A percentile compares a stretch with the other conserved stretches of the same genome.
These are phyloP conservation scores for Hymenochaete sp. DNA, from an alignment of 1,284 basidiomycete species.

Conservation along the genomic window DNA sequence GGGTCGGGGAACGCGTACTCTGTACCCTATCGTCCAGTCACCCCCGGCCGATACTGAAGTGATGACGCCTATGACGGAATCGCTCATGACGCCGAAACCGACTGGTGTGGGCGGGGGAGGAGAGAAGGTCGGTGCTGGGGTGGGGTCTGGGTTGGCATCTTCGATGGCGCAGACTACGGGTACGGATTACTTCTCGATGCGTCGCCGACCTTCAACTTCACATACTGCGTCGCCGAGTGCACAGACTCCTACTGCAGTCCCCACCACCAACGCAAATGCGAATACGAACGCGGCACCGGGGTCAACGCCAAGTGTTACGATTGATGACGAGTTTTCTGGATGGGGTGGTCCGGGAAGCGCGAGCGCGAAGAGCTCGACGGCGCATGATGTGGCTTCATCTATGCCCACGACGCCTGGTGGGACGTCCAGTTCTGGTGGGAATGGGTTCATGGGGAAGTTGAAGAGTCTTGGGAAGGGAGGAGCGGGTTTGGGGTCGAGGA, in stretches of 20 bases:
- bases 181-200: conserved; percentile 46
- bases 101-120: conserved; percentile 22
- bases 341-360: conserved; percentile 39
- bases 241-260: too few relatives aligned
- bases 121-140: too few relatives aligned
- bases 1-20: too few relatives aligned
- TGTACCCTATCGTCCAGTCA: conserved; percentile 32
- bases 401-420: conserved; percentile 46
- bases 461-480: conserved; percentile 71
- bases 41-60: conserved; percentile 16
- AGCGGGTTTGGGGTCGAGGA: conserved; percentile 41
- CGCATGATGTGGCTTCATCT: conserved; percentile 28
- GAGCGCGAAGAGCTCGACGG: conserved; percentile 22
- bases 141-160: background rate
- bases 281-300: conserved; percentile 25
- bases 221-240: too few relatives aligned
- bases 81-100: conserved; percentile 17
- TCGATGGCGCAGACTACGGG: conserved; percentile 5
- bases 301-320: too few relatives aligned
- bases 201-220: conserved; percentile 36
- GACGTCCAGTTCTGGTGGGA: conserved; percentile 28
- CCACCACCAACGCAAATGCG: conserved; percentile 6
- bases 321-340: conserved; percentile 46
- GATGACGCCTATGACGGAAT: conserved; percentile 22
- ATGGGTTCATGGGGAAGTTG: conserved; percentile 70